A percentile compares a stretch with the other conserved stretches of the same genome.
Evolutionary conservation across 495 filamentous ascomycete genomes (phyloP).

Genomic region (Aspergillus ellipticus): DNA sequence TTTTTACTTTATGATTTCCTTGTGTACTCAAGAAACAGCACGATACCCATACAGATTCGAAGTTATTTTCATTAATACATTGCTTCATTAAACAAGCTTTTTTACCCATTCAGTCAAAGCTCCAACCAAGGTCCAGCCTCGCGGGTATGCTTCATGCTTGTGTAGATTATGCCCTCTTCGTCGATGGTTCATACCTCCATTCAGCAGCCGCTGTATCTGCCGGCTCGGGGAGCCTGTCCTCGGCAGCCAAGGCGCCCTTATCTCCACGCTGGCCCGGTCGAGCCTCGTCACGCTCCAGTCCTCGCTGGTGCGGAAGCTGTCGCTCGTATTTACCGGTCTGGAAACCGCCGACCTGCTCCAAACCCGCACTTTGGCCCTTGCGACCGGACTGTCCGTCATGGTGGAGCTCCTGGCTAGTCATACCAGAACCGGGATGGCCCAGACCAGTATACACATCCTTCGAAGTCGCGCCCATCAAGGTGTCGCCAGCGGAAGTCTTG

Average conservation of each 20-base stretch:
- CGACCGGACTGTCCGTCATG: constrained; percentile 50
- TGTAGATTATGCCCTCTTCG: constrained; percentile 14
- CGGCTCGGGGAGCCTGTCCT: constrained; percentile 41
- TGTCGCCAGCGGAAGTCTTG: constrained; percentile 46
- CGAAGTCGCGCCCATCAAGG: constrained; percentile 61
- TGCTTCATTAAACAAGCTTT: neutral
- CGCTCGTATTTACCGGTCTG: constrained; percentile 28
- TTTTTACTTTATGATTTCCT: neutral
- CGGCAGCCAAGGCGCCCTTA: constrained; percentile 33
- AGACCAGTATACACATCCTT: constrained; percentile 56
- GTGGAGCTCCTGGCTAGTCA: constrained; percentile 54
- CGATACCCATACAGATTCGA: constrained; percentile 15
- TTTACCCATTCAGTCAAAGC: neutral
- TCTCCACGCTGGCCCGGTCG: constrained; percentile 20
- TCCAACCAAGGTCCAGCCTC: neutral
- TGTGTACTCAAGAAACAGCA: neutral
- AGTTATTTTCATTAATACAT: neutral
- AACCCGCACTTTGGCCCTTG: constrained; percentile 51
- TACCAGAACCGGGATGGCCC: constrained; percentile 59
- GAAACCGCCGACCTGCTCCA: constrained; percentile 52
- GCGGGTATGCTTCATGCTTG: neutral
- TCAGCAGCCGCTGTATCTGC: constrained; percentile 48
- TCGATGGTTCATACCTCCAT: constrained; percentile 34
- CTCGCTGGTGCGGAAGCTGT: constrained; percentile 26
- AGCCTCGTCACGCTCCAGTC: constrained; percentile 28